Conservation (phyloP, 2,329 filamentous ascomycete species). For the Lachnellula arida region DNA sequence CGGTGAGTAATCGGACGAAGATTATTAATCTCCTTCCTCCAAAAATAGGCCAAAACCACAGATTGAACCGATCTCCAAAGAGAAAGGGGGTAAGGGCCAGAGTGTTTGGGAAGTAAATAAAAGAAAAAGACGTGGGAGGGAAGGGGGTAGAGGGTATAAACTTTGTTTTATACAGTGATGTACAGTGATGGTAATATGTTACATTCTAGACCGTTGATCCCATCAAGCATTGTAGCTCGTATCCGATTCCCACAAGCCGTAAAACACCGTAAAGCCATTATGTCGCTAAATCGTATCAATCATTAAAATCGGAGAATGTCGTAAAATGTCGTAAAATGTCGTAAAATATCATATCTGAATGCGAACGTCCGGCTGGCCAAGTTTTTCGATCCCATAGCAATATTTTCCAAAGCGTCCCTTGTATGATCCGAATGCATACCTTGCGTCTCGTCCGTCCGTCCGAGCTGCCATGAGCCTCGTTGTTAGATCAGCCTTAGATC, state of each 20-base stretch:
- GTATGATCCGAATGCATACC: conserved; percentile 28
- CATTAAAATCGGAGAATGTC: neutral
- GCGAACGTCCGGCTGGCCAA: conserved; percentile 17
- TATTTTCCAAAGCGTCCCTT: conserved; percentile 24
- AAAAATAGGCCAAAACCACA: conserved; percentile 80
- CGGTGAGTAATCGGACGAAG: conserved; percentile 62
- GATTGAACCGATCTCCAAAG: conserved; percentile 37
- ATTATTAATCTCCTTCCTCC: conserved; percentile 65
- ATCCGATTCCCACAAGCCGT: conserved; percentile 1
- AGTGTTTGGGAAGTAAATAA: conserved; percentile 66
- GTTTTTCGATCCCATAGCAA: conserved; percentile 27
- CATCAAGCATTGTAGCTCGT: neutral
- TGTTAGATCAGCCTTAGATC: conserved; percentile 63
- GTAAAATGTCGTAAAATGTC: neutral
- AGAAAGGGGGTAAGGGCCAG: conserved; percentile 64
- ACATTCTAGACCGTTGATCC: neutral
- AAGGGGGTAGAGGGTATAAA: neutral
- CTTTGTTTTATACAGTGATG: neutral
- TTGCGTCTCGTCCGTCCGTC: conserved; percentile 15
- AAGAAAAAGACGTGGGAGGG: neutral
- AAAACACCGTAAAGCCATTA: neutral
- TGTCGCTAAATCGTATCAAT: neutral
- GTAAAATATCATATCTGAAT: neutral
- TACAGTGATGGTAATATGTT: neutral
- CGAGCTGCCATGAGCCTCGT: conserved; percentile 49